Evolutionary conservation across 305 asterid species (phyloP), one percentile per base, ranked within the genome.

Genomic region (Fraxinus nigra): DNA sequence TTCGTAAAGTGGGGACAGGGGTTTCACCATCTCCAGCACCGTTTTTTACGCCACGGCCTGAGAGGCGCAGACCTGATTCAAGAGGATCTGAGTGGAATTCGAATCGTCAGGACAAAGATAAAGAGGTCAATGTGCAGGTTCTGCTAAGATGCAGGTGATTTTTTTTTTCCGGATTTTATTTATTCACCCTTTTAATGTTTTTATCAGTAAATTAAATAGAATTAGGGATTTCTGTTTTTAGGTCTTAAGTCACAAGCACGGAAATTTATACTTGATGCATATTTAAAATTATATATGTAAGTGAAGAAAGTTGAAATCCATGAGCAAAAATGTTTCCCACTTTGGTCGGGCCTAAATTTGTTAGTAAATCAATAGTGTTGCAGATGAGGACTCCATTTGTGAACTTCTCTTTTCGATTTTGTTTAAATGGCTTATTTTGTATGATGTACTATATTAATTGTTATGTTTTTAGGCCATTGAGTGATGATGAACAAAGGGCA

Each of bases 91-190:
- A 94, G 3, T 89, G 92, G 88, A 87, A 80, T 79, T 83, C 82
- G 0, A 86, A 76, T 85, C 88, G 95, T 3, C 86, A 73, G 56
- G 95, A 92, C 59, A 90, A 81, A 80, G 96, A 93, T 70, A 92
- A 83, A 86, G 97, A 94, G 88, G 89, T 87, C 76, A 94, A 92
- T 65, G 89, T 92, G 24, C 97, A 92, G 88, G 98, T 94, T 87
- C 54, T 94, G 83, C 93, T 94, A 24, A 86, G 98, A 82, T 94
- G 98, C 97, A 94, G 98, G 97, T 94, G 75, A 2, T n/a, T 43
- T 79, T 22, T 35, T 0, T 40, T 79, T 24, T 35, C 30, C 1
- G 48, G 67, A 37, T 54, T 13, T 26, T 22, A 0, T 18, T 28
- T 14, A 69, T 14, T 69, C 11, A 69, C 24, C 5, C 38, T 28